Percentiles rank a stretch among this genome's conserved stretches.
Conservation (phyloP, 805 yeast species). For the Candida insectorum region DNA sequence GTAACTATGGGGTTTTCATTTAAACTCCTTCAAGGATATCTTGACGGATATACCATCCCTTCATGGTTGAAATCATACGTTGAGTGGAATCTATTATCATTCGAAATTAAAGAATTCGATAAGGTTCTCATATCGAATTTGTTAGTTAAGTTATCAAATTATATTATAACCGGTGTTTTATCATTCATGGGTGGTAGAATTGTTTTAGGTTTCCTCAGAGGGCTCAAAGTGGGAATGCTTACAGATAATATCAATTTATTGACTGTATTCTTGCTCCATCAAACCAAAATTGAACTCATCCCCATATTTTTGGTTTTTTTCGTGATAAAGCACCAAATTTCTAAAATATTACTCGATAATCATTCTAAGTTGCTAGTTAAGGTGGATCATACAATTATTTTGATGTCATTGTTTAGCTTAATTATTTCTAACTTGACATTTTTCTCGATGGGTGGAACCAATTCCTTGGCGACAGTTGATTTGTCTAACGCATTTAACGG, state of each 20-base stretch:
- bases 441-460: conserved; percentile 87
- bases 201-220: conserved; percentile 17
- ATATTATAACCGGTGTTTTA: conserved; percentile 22
- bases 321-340: conserved; percentile 18
- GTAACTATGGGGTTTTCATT: conserved; percentile 47
- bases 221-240: conserved; percentile 23
- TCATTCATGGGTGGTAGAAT: conserved; percentile 28
- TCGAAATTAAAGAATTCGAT: conserved; percentile 18
- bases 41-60: conserved; percentile 57
- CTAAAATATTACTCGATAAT: conserved; percentile 2
- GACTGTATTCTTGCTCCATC: conserved; percentile 48
- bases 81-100: conserved; percentile 25
- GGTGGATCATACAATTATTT: conserved; percentile 17
- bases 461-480: conserved; percentile 88
- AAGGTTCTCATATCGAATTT: conserved; percentile 7
- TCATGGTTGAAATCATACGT: conserved; percentile 21
- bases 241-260: conserved; percentile 33
- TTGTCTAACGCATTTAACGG: conserved; percentile 93
- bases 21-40: conserved; percentile 51
- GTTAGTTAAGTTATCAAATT: conserved; percentile 22
- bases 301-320: conserved; percentile 49
- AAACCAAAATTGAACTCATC: conserved; percentile 51
- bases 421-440: conserved; percentile 73
- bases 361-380: conserved; percentile 7
- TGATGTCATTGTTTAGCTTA: conserved; percentile 36